A percentile compares a stretch with the other conserved stretches of the same genome.
Evolutionary conservation across 2,329 filamentous ascomycete genomes (phyloP).

Genomic region (Penicillium frequentans): DNA sequence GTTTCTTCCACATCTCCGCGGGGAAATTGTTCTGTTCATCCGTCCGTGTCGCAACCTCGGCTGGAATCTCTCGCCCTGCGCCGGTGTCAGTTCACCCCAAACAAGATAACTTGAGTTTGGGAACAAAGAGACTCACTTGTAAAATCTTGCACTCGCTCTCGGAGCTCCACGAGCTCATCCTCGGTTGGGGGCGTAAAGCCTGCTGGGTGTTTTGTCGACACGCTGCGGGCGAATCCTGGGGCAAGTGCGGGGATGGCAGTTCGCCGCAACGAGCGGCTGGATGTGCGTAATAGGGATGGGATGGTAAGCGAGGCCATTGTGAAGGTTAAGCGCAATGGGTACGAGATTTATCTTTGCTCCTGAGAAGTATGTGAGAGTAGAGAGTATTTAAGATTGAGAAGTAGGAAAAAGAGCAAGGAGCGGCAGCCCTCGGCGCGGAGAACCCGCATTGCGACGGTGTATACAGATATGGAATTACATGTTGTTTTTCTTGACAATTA

Average conservation of each 20-base stretch:
- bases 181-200: conserved; percentile 66
- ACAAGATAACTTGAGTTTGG: not conserved
- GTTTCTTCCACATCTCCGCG: conserved; percentile 85
- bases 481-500: not conserved
- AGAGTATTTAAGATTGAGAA: conserved; percentile 10
- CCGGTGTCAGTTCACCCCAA: conserved; percentile 2
- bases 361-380: not conserved
- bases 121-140: conserved; percentile 49
- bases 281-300: conserved; percentile 35
- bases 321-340: not conserved
- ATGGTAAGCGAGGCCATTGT: conserved; percentile 35
- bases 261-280: conserved; percentile 30
- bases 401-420: not conserved
- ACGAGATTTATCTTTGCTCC: not conserved
- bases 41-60: conserved; percentile 77
- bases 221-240: conserved; percentile 35
- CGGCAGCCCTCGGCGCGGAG: conserved; percentile 24
- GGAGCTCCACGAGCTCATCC: conserved; percentile 75
- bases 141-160: conserved; percentile 86
- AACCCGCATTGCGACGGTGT: not conserved
- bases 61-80: conserved; percentile 75
- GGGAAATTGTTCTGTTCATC: conserved; percentile 88
- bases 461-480: not conserved
- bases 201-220: conserved; percentile 69
- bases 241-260: conserved; percentile 32